Evolutionary conservation across 2,329 filamentous ascomycete genomes (phyloP), one percentile per base, ranked within the genome.

Genomic region (Diaporthe citri): DNA sequence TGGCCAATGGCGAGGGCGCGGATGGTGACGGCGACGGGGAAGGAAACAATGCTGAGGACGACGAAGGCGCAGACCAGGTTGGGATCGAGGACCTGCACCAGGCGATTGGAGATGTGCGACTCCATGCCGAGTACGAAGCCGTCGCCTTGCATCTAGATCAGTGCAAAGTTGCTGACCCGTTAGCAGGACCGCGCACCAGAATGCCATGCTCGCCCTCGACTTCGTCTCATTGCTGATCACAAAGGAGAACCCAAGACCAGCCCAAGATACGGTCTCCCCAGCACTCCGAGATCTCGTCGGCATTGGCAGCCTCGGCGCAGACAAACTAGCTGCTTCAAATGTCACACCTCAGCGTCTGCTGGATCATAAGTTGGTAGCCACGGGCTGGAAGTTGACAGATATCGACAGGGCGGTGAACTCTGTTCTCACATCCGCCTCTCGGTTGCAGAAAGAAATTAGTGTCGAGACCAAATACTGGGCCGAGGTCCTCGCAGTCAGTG

Each of bases 381-480:
- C 90, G 4, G 96, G 95, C 46, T 96, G 95, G 90, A 93, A 94
- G 71, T 87, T 97, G 77, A 91, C 96, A 80, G 93, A 93, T 60
- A 91, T 98, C 78, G 92, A 94, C 79, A 90, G 90, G 46, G 92
- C 94, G 4, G 92, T 95, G 1, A 93, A 94, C 79, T 92, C 92
- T 48, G 89, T 98, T 31, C 85, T 95, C 20, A 89, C 91, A 13
- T 93, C 95, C 6, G 93, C 94, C 0, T 88, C 89, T 36, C 89
- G 94, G 55, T 85, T 99, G 17, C 90, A 95, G 79, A 90, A 89
- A 15, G 96, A 98, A 82, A 93, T 97, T 46, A 88, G 90, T 13
- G 90, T 91, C 41, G 97, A 99, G 85, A 93, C 92, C 2, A 93
- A 90, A 79, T 99, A 97, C 83, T 99, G 97, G 97, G 90, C 93